A percentile compares a stretch with the other conserved stretches of the same genome.
phyloP scores from a whole-genome alignment of 2,329 filamentous ascomycete species.

The Biscogniauxia sp. region DNA sequence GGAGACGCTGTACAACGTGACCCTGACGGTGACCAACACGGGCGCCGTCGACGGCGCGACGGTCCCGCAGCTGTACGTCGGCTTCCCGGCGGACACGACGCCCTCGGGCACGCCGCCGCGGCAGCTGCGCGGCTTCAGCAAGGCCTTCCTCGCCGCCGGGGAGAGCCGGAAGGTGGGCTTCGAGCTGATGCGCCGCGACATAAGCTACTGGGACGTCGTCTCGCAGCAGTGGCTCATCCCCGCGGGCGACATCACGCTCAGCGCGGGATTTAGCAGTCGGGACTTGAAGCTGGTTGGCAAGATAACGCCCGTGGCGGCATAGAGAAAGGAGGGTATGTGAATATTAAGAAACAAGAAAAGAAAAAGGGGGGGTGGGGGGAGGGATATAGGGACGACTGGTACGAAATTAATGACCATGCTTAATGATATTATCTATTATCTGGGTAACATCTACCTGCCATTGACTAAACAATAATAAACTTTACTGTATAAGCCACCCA shows the following conservation, averaged over 20 bases:
- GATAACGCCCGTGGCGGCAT: slow-evolving; percentile 13
- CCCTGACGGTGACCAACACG: slow-evolving; percentile 49
- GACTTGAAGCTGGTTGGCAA: slow-evolving; percentile 11
- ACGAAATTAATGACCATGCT: neutral
- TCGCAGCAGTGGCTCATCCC: slow-evolving; percentile 40
- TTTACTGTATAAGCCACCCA: neutral
- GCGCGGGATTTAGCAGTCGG: slow-evolving; percentile 20
- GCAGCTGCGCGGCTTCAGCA: slow-evolving; percentile 52
- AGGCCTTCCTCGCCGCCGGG: slow-evolving; percentile 42
- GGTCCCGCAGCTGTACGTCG: slow-evolving; percentile 56
- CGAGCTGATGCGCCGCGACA: slow-evolving; percentile 44
- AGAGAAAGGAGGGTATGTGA: neutral
- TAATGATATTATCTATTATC: neutral
- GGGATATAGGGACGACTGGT: neutral
- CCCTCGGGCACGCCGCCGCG: slow-evolving; percentile 44
- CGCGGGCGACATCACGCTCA: slow-evolving; percentile 18
- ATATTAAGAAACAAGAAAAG: neutral
- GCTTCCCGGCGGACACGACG: slow-evolving; percentile 36
- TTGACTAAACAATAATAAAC: neutral
- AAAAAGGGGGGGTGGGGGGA: neutral
- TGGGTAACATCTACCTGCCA: neutral
- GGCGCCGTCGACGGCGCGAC: slow-evolving; percentile 47
- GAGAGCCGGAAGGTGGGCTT: slow-evolving; percentile 42
- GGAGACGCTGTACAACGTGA: slow-evolving; percentile 47
- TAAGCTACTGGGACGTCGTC: slow-evolving; percentile 48